Base-by-base conservation (phyloP, 106 monocot species). In the Gastrodia elata region DNA sequence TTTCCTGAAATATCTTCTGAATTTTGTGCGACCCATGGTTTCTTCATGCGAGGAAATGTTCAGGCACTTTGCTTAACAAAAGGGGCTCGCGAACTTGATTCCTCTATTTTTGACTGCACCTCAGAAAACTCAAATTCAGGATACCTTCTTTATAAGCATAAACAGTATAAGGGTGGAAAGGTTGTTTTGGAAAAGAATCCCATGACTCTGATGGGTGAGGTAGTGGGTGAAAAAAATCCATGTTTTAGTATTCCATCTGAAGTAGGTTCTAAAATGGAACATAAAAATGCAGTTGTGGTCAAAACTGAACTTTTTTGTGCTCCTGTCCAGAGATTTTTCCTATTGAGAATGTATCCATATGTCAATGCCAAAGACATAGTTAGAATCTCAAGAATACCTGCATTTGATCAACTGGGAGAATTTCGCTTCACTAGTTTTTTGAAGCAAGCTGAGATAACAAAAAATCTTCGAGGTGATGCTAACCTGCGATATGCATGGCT, bases 401-500 rank as follows among this genome's bases (percentile, higher is more conserved):
- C 76, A 5, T 13, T 78, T 13, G 78, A 91, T 80, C 42, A 82
- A 59, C 13, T 71, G 33, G 82, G 87, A 55, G 71, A 82, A 76
- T 46, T 39, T 68, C 78, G 84, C 24, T 83, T 80, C 83, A 68
- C 85, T 22, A 76, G 68, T 79, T 93, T 93, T 46, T 83, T 80
- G 34, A 88, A 89, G 73, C 87, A 93, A 26, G 82, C 83, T 46
- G 80, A 87, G 49, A n/a, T 77, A 20, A 87, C 74, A 8, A 74
- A 77, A 74, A 79, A 33, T 69, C 56, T 35, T 26, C 81, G 91
- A 58, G 91, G 98, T 57, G 80, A 82, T 81, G 84, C 98, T 26
- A 99, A 99, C 83, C 82, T 93, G 14, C 81, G 85, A 38, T 93
- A 91, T 85, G 98, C 88, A 30, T 99, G 98, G 93, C 73, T 93